Conservation (phyloP, 805 yeast genomes). For the Pichia rugopelliculosa region DNA sequence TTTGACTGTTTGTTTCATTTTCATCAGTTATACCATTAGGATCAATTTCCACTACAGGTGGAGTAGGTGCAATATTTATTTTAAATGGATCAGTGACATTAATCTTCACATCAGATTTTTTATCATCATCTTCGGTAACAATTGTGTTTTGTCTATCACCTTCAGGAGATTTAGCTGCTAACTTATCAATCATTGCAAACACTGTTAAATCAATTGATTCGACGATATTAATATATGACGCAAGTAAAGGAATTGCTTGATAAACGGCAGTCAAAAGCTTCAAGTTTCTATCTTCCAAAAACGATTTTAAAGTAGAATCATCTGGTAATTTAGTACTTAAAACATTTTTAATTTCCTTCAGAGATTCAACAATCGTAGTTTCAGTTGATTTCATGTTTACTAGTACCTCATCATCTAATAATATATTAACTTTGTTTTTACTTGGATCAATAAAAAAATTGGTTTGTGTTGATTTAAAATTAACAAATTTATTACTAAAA, state of each 20-base stretch:
- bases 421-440: constrained; percentile 27
- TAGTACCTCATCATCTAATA: constrained; percentile 45
- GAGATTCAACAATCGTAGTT: constrained; percentile 31
- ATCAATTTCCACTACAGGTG: too few relatives aligned
- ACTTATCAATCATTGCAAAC: constrained; percentile 29
- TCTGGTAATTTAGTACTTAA: constrained; percentile 33
- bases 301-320: constrained; percentile 16
- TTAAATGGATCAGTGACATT: background rate
- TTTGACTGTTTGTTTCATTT: constrained; percentile 13
- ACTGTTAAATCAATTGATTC: constrained; percentile 60
- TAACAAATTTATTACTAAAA: constrained; percentile 64
- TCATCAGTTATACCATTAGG: constrained; percentile 8
- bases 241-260: constrained; percentile 42
- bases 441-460: constrained; percentile 25
- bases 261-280: constrained; percentile 47
- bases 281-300: constrained; percentile 38
- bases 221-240: constrained; percentile 42
- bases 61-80: background rate
- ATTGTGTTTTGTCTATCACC: constrained; percentile 16
- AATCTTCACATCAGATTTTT: background rate
- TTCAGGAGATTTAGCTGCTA: constrained; percentile 13
- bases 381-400: constrained; percentile 31
- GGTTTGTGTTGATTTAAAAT: constrained; percentile 15
- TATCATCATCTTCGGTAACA: constrained; percentile 1
- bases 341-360: constrained; percentile 36